Conservation (phyloP, 768 basidiomycete species). For the Rhizopogon vesiculosus region DNA sequence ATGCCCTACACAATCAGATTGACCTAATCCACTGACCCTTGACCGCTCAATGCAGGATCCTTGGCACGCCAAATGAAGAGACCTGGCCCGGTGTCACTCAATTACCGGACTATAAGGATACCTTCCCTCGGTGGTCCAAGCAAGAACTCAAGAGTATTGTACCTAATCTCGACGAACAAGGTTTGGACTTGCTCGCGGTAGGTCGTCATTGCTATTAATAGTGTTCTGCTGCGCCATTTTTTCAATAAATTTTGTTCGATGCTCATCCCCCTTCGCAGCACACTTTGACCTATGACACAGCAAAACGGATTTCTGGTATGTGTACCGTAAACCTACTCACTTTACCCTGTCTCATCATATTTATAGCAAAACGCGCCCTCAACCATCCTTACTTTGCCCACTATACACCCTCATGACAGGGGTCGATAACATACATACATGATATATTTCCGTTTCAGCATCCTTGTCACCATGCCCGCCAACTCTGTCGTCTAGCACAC, state of each 20-base stretch:
- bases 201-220: slow-evolving; percentile 6
- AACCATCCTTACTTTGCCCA: slow-evolving; percentile 48
- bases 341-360: slow-evolving; percentile 2
- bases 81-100: slow-evolving; percentile 86
- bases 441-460: neutral
- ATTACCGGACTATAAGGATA: slow-evolving; percentile 92
- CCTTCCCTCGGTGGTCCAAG: slow-evolving; percentile 92
- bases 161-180: slow-evolving; percentile 66
- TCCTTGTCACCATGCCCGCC: neutral
- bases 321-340: neutral
- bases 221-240: neutral
- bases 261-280: slow-evolving; percentile 31
- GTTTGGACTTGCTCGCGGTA: slow-evolving; percentile 79
- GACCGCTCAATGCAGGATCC: slow-evolving; percentile 50
- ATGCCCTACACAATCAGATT: slow-evolving; percentile 6
- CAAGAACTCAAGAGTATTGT: slow-evolving; percentile 68
- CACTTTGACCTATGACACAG: slow-evolving; percentile 82
- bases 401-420: slow-evolving; percentile 31
- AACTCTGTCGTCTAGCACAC: neutral
- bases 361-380: slow-evolving; percentile 53
- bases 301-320: slow-evolving; percentile 88
- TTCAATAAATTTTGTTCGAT: neutral
- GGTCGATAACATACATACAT: slow-evolving; percentile 1
- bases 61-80: slow-evolving; percentile 92
- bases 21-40: neutral